Evolutionary conservation across 2,329 filamentous ascomycete species (phyloP).

Genomic region (Exophiala viscosa): DNA sequence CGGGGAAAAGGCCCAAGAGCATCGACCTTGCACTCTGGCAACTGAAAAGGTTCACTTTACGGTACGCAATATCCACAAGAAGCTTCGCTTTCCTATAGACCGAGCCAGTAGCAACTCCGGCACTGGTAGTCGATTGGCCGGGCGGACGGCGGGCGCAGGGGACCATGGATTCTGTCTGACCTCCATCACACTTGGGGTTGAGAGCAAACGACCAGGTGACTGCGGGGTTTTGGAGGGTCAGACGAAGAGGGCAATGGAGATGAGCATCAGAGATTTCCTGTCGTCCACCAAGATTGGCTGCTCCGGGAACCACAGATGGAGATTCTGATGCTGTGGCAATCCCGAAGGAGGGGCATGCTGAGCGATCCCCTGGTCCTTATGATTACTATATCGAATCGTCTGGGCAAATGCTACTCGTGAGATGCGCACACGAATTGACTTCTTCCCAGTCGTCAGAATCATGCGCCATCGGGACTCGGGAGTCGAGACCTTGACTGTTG

Average conservation of each 20-base stretch:
- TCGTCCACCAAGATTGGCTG: background rate
- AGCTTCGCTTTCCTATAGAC: slow-evolving; percentile 28
- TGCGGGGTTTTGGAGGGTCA: slow-evolving; percentile 14
- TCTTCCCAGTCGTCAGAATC: no score
- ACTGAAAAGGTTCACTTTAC: background rate
- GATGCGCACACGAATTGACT: background rate
- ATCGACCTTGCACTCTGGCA: background rate
- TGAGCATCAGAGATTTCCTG: background rate
- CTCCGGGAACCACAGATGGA: background rate
- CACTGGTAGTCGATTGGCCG: slow-evolving; percentile 9
- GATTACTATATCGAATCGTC: background rate
- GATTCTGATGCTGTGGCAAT: slow-evolving; percentile 3
- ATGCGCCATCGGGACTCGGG: no score
- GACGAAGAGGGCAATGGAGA: background rate
- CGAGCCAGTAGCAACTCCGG: slow-evolving; percentile 21
- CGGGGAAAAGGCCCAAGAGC: slow-evolving; percentile 20
- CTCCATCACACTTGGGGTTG: slow-evolving; percentile 5
- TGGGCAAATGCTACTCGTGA: background rate
- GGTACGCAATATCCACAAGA: slow-evolving; percentile 5
- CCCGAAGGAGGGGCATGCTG: slow-evolving; percentile 2
- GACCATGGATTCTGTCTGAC: slow-evolving; percentile 10
- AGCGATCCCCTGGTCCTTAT: background rate
- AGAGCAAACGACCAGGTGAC: background rate
- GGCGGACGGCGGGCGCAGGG: slow-evolving; percentile 7
- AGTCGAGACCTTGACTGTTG: no score